phyloP scores from a whole-genome alignment of 108 stramenopile genomes.

The Pseudonitzschia pungens region DNA sequence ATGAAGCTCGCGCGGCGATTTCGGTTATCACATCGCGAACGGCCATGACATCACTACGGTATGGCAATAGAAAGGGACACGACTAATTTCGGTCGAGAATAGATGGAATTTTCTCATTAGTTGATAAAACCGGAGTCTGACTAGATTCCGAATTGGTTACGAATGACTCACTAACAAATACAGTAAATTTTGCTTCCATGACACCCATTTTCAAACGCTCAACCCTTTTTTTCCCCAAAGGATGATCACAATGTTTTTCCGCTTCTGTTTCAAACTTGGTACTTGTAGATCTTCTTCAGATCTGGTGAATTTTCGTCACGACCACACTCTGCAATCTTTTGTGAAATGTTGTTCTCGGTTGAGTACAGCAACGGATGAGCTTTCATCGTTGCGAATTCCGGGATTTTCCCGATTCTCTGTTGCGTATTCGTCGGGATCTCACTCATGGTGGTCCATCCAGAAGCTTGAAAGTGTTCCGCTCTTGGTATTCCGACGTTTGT shows the following conservation, averaged over 20 bases:
- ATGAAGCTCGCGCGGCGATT: slow-evolving; percentile 80
- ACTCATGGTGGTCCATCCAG: neutral
- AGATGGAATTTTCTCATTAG: neutral
- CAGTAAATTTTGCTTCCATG: no score
- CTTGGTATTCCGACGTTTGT: neutral
- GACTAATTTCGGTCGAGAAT: neutral
- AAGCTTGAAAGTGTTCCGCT: neutral
- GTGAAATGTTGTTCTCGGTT: neutral
- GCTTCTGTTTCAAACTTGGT: neutral
- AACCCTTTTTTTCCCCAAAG: no score
- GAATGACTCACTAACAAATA: no score
- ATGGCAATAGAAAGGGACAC: neutral
- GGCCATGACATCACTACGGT: slow-evolving; percentile 19
- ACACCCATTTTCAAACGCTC: no score
- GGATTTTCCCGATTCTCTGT: neutral
- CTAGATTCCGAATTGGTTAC: no score
- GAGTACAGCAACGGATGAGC: neutral
- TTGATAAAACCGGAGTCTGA: neutral
- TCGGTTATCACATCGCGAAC: slow-evolving; percentile 74
- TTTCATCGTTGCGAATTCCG: neutral
- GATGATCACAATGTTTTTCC: no score
- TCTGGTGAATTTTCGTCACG: neutral
- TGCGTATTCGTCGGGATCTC: neutral
- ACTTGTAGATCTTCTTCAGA: neutral
- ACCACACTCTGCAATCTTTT: neutral